Base-by-base conservation (phyloP, 2,329 filamentous ascomycete genomes). In the Rutstroemia sydowiana region DNA sequence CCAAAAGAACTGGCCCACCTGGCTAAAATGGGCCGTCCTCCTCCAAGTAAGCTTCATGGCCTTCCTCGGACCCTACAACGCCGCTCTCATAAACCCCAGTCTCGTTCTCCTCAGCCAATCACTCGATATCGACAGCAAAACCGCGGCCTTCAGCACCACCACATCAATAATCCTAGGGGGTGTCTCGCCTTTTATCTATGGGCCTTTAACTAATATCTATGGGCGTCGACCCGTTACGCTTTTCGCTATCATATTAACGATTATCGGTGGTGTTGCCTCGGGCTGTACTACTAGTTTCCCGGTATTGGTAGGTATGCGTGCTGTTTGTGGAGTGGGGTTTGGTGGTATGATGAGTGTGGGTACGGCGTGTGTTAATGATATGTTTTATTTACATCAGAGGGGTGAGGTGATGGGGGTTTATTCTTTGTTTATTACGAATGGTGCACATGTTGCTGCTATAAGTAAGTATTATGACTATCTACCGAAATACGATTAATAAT, bases 21-120 rank as follows among this genome's bases (percentile, higher is more conserved):
- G 61, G 63, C 51, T 64, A n/a, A 65, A 65, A 60, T 65, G 63
- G 63, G 52, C 60, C 5, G 63, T 65, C 7, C 51, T 65, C n/a
- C 54, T 65, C 48, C 63, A 65, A 45, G 63, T 64, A 14, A 60
- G 61, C 28, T 56, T 62, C 52, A 64, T 65, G 63, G 63, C 63
- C 43, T 64, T 64, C 53, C 49, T 65, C 14, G 63, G 63, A 3
- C 61, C 61, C 4, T 65, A 63, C 53, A 62, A 64, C 40, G 53
- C 63, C 1, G 63, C 61, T 5, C 53, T 65, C 9, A 55, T 65
- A 43, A 65, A 65, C 39, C 63, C 63, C 10, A 63, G 61, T 32
- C 55, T 65, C 21, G 58, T 64, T 23, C 58, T 62, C 18, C 59
- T 65, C 20, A 52, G 56, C 44, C 41, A 62, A 20, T 52, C 56